A percentile compares a stretch with the other conserved stretches of the same genome.
phyloP scores from a whole-genome alignment of 768 basidiomycete species.

The Leccinum aurantiacum region DNA sequence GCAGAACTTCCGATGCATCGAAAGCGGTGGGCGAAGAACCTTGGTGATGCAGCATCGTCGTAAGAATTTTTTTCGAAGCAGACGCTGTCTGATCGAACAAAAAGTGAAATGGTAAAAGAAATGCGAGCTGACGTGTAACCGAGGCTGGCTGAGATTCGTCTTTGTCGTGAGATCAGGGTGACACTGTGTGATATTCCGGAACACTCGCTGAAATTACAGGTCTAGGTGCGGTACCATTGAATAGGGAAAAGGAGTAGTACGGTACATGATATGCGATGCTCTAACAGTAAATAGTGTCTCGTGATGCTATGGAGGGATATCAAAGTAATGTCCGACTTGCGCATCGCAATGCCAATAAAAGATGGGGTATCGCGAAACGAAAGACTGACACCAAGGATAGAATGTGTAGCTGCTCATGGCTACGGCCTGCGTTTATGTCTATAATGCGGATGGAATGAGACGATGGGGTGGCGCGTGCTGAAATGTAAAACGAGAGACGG shows the following conservation, averaged over 20 bases:
- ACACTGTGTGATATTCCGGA: constrained; percentile 7
- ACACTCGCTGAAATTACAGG: constrained; percentile 6
- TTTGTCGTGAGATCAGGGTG: constrained; percentile 21
- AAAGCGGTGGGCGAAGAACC: constrained; percentile 54
- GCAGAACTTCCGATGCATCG: constrained; percentile 63
- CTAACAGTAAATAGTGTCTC: constrained; percentile 62
- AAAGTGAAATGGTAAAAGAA: constrained; percentile 21
- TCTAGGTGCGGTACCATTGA: constrained; percentile 19
- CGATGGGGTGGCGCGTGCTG: constrained; percentile 27
- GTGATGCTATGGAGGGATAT: constrained; percentile 45
- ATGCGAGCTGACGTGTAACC: constrained; percentile 33
- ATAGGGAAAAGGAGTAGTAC: constrained; percentile 39
- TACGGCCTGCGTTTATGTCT: constrained; percentile 45
- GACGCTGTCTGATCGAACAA: constrained; percentile 19
- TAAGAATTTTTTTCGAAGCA: constrained; percentile 19
- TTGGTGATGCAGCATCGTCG: constrained; percentile 47
- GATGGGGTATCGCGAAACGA: constrained; percentile 54
- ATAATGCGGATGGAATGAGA: constrained; percentile 33
- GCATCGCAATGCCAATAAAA: constrained; percentile 46
- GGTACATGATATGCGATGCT: constrained; percentile 63
- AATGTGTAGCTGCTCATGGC: constrained; percentile 45
- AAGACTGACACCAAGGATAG: constrained; percentile 43
- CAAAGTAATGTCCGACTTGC: constrained; percentile 46
- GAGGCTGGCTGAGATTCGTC: not conserved
- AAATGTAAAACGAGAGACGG: constrained; percentile 7